Evolutionary conservation across 768 basidiomycete genomes (phyloP).

Genomic region (Mrakia frigida): DNA sequence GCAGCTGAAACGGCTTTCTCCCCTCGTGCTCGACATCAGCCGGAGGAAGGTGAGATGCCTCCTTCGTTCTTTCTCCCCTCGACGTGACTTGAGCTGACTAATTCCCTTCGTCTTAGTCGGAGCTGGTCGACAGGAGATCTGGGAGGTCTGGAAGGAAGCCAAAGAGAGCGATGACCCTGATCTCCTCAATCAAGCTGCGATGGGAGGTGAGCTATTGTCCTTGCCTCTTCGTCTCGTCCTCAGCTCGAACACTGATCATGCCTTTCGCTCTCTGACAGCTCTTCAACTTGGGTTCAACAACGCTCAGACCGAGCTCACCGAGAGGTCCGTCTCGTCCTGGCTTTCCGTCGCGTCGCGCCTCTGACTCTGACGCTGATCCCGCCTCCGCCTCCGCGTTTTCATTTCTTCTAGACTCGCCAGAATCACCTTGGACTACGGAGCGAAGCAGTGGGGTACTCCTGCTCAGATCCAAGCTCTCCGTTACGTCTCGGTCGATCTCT

Average conservation of each 20-base stretch:
- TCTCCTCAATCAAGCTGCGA: conserved; percentile 8
- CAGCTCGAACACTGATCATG: too few relatives aligned
- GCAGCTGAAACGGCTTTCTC: neutral
- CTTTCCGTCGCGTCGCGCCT: neutral
- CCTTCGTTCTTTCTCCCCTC: too few relatives aligned
- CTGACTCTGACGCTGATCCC: neutral
- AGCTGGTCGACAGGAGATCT: conserved; percentile 27
- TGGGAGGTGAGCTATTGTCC: neutral
- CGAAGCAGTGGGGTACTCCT: neutral
- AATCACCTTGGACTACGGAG: neutral
- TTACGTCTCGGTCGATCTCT: conserved; percentile 11
- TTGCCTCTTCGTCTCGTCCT: too few relatives aligned
- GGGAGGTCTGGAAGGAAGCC: conserved; percentile 29
- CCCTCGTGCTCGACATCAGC: neutral
- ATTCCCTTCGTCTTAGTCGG: conserved; percentile 10
- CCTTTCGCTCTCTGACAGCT: neutral
- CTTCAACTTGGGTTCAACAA: conserved; percentile 24
- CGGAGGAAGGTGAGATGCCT: conserved; percentile 20
- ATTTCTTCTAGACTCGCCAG: conserved; percentile 3
- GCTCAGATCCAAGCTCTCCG: neutral
- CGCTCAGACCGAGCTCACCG: neutral
- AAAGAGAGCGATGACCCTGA: conserved; percentile 17
- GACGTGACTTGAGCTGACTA: neutral
- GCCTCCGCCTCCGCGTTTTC: too few relatives aligned
- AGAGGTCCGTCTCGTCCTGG: neutral